phyloP scores from a whole-genome alignment of 164 flowering plant species.

The Cinnamomum chago region DNA sequence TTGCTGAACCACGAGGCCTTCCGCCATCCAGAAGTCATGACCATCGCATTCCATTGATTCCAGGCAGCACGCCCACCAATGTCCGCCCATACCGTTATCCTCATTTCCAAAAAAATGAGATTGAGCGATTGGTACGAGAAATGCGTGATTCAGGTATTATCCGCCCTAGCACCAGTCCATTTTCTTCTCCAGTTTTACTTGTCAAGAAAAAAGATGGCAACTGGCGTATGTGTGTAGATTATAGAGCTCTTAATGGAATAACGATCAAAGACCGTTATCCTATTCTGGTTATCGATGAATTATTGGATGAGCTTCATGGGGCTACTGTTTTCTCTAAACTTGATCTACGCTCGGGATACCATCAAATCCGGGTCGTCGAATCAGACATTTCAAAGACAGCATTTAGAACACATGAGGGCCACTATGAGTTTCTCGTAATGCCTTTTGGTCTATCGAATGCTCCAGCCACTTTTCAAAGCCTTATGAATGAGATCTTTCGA shows the following conservation, averaged over 20 bases:
- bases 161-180: background rate
- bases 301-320: background rate
- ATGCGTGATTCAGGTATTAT: background rate
- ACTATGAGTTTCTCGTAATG: background rate
- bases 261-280: background rate
- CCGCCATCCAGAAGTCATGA: background rate
- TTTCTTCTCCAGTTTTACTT: background rate
- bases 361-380: background rate
- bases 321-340: background rate
- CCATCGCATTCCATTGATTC: background rate
- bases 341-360: background rate
- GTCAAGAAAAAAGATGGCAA: background rate
- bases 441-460: slow-evolving; percentile 4
- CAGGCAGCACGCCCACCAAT: background rate
- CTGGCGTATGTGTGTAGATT: background rate
- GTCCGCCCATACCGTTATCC: slow-evolving; percentile 5
- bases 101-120: background rate
- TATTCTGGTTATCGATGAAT: background rate
- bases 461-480: background rate
- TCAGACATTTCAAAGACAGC: background rate
- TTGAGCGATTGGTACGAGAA: background rate
- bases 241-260: background rate
- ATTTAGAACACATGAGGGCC: background rate
- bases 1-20: slow-evolving; percentile 3
- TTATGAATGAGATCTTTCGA: background rate